Percentiles rank a stretch among this genome's conserved stretches.
Conservation (phyloP, 2,329 filamentous ascomycete species). For the Colletotrichum filicis region DNA sequence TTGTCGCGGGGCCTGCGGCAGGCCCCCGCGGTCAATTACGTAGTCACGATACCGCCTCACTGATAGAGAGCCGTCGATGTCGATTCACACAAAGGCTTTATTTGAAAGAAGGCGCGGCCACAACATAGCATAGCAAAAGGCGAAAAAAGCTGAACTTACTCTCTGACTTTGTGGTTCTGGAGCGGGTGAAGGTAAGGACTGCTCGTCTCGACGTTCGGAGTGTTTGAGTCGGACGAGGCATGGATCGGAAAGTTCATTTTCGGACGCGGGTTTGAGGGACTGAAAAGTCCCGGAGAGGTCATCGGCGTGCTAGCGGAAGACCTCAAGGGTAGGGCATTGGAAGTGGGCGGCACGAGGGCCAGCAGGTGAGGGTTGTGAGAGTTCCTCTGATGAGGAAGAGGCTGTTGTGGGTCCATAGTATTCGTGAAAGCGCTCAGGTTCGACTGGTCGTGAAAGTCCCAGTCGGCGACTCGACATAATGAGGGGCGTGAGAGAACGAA, state of each 20-base stretch:
- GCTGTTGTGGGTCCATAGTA: slow-evolving; percentile 28
- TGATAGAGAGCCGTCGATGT: background rate
- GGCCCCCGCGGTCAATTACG: slow-evolving; percentile 3
- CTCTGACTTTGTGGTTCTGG: slow-evolving; percentile 79
- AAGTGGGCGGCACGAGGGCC: slow-evolving; percentile 40
- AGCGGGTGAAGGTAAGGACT: slow-evolving; percentile 77
- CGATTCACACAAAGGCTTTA: background rate
- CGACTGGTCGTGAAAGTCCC: slow-evolving; percentile 25
- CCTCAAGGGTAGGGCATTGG: slow-evolving; percentile 55
- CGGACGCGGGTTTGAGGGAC: slow-evolving; percentile 56
- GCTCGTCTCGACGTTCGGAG: slow-evolving; percentile 58
- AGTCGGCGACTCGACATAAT: slow-evolving; percentile 37
- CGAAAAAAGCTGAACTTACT: slow-evolving; percentile 64
- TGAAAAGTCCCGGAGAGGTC: slow-evolving; percentile 72
- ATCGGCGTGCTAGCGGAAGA: slow-evolving; percentile 67
- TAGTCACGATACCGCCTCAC: slow-evolving; percentile 4
- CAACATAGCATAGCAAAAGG: background rate
- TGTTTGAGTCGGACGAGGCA: slow-evolving; percentile 64
- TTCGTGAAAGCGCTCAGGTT: slow-evolving; percentile 6
- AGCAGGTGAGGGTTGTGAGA: slow-evolving; percentile 30
- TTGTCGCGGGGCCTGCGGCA: slow-evolving; percentile 12
- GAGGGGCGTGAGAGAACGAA: slow-evolving; percentile 23
- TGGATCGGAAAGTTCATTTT: slow-evolving; percentile 50
- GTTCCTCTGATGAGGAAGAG: slow-evolving; percentile 22
- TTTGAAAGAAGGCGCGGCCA: background rate